A percentile compares a stretch with the other conserved stretches of the same genome.
Evolutionary conservation across 768 basidiomycete genomes (phyloP).

Genomic region (Lactifluus volemus): DNA sequence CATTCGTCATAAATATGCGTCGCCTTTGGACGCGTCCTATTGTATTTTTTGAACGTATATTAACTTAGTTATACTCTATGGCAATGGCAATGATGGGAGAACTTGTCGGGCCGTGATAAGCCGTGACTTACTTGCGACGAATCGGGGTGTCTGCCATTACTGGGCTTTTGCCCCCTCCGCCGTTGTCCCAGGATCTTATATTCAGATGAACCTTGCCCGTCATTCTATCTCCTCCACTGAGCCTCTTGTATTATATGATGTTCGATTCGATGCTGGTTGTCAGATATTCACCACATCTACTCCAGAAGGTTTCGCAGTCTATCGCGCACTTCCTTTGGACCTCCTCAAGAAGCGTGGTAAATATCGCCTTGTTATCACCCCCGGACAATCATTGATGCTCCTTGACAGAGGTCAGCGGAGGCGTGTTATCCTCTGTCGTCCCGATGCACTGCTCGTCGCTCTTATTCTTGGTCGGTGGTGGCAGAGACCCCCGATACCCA

Average conservation of each 20-base stretch:
- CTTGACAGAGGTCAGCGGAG: conserved; percentile 60
- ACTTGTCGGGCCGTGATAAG: conserved; percentile 7
- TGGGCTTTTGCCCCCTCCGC: conserved; percentile 8
- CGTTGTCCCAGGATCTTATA: conserved; percentile 10
- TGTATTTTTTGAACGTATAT: conserved; percentile 2
- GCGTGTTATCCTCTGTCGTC: conserved; percentile 67
- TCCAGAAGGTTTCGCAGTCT: conserved; percentile 76
- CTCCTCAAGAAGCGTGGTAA: conserved; percentile 77
- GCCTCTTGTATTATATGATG: conserved; percentile 69
- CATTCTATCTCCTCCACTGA: conserved; percentile 72
- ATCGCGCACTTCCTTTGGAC: conserved; percentile 64
- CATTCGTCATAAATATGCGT: background rate
- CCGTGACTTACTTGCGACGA: background rate
- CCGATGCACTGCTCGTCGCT: conserved; percentile 78
- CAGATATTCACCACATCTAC: conserved; percentile 75
- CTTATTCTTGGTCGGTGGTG: conserved; percentile 81
- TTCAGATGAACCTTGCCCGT: conserved; percentile 76
- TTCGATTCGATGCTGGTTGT: conserved; percentile 71
- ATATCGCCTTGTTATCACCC: conserved; percentile 15
- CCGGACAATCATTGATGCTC: conserved; percentile 15
- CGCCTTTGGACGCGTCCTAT: conserved; percentile 4
- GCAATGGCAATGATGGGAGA: background rate
- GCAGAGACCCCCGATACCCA: conserved; percentile 80
- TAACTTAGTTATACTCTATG: background rate
- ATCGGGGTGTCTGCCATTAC: background rate